Percentiles rank a stretch among this genome's conserved stretches.
phyloP scores from a whole-genome alignment of 2,329 filamentous ascomycete genomes.

The Aspergillus glaucus region DNA sequence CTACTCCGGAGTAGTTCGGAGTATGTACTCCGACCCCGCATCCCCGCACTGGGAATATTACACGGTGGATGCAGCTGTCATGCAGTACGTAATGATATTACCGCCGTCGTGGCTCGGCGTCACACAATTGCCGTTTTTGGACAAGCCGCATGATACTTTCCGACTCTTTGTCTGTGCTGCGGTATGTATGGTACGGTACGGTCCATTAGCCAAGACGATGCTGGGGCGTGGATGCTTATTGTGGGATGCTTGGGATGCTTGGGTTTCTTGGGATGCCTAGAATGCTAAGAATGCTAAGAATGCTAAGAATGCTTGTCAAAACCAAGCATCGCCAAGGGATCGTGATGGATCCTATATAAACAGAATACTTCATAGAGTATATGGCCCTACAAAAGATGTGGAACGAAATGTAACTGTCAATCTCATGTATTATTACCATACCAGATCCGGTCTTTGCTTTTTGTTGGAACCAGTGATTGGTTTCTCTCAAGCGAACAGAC shows the following conservation, averaged over 20 bases:
- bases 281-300: neutral
- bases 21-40: neutral
- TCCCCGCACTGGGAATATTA: neutral
- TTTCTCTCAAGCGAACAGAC: neutral
- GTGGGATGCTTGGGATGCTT: neutral
- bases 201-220: neutral
- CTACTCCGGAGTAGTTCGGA: neutral
- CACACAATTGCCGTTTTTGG: neutral
- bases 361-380: neutral
- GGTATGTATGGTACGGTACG: neutral
- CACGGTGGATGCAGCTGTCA: neutral
- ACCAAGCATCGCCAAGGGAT: neutral
- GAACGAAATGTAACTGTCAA: neutral
- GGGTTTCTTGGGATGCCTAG: neutral
- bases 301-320: neutral
- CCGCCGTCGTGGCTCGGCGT: neutral
- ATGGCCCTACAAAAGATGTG: neutral
- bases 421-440: neutral
- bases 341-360: neutral
- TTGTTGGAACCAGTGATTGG: neutral
- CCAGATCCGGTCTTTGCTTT: neutral
- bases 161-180: too few species aligned
- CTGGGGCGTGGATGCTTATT: neutral
- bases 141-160: neutral
- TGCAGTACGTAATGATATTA: neutral